These are phyloP conservation scores for Suillus fuscotomentosus DNA, from an alignment of 768 basidiomycete genomes.

Conservation along the genomic window DNA sequence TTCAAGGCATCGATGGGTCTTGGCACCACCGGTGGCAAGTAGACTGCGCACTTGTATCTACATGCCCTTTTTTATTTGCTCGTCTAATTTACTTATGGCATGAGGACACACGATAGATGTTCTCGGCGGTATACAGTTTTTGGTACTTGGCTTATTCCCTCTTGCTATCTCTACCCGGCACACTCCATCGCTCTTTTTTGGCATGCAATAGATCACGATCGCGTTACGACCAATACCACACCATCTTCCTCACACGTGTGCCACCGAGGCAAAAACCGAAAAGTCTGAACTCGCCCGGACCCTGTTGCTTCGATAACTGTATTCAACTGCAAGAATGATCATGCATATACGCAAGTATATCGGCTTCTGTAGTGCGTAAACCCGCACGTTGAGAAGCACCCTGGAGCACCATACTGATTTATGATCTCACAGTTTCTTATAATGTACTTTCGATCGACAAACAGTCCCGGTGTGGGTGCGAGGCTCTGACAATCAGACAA, in stretches of 20 bases:
- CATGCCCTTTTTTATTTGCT: background rate
- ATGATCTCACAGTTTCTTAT: background rate
- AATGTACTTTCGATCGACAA: background rate
- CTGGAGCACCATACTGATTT: background rate
- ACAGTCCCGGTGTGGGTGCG: background rate
- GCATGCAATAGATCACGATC: slow-evolving; percentile 6
- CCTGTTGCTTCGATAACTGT: background rate
- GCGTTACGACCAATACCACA: background rate
- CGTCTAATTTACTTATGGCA: background rate
- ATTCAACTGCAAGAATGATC: background rate
- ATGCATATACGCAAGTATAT: background rate
- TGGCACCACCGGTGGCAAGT: slow-evolving; percentile 88
- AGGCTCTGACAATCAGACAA: background rate
- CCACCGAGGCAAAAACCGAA: background rate
- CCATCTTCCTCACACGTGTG: background rate
- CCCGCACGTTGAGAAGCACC: background rate
- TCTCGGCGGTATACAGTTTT: slow-evolving; percentile 2
- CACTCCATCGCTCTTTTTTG: background rate
- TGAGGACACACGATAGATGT: slow-evolving; percentile 15
- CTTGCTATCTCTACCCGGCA: background rate
- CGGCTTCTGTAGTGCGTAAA: background rate
- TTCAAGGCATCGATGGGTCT: slow-evolving; percentile 85
- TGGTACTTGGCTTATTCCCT: slow-evolving; percentile 3
- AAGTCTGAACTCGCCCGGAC: background rate
- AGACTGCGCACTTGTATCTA: slow-evolving; percentile 25